Evolutionary conservation across 257 asterid genomes (phyloP).

Genomic region (Scutellaria galericulata): DNA sequence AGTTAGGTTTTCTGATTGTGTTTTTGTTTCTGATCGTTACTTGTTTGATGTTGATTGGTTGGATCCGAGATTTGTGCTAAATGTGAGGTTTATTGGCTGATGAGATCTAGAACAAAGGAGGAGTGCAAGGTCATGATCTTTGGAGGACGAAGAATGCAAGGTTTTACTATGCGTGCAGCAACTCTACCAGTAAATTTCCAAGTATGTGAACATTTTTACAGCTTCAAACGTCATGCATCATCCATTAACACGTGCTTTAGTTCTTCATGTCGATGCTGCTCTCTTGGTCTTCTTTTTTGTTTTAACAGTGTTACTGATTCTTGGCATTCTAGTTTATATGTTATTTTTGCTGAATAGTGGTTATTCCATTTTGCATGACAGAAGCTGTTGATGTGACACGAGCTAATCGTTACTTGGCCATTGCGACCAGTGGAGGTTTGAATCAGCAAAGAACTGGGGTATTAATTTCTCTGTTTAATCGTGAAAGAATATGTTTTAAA

Average conservation of each 20-base stretch:
- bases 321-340: constrained; percentile 16
- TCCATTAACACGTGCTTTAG: constrained; percentile 9
- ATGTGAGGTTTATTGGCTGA: constrained; percentile 43
- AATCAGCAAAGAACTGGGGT: constrained; percentile 99
- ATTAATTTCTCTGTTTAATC: constrained; percentile 26
- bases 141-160: constrained; percentile 77
- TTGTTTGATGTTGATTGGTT: constrained; percentile 36
- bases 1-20: constrained; percentile 52
- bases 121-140: constrained; percentile 61
- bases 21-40: constrained; percentile 13
- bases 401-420: constrained; percentile 76
- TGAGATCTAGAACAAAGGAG: constrained; percentile 67
- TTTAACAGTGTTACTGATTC: constrained; percentile 10
- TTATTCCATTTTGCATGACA: constrained; percentile 43
- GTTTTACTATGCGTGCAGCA: constrained; percentile 78
- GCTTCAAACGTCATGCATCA: constrained; percentile 18
- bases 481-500: constrained; percentile 15
- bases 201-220: constrained; percentile 51
- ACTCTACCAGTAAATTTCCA: constrained; percentile 67
- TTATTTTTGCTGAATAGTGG: constrained; percentile 9
- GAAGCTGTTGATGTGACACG: constrained; percentile 64
- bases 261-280: constrained; percentile 1
- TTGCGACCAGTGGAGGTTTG: constrained; percentile 97
- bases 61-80: constrained; percentile 51
- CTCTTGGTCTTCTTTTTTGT: constrained; percentile 26